phyloP scores from a whole-genome alignment of 805 yeast species.

The Barnettozyma sucrosica region DNA sequence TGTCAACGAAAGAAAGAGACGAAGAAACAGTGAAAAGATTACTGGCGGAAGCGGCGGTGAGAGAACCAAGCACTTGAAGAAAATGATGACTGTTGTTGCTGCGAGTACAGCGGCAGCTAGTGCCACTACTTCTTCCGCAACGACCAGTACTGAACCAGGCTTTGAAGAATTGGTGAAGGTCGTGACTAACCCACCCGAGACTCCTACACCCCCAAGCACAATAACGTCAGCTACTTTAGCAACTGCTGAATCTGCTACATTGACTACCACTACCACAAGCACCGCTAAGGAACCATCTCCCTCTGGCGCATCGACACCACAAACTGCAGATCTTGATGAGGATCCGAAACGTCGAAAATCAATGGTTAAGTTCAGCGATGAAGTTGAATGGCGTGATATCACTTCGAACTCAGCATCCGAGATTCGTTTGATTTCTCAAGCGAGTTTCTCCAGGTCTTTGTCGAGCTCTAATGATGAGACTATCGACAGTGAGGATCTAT shows the following conservation, averaged over 20 bases:
- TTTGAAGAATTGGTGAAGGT: slow-evolving; percentile 21
- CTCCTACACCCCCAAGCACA: background rate
- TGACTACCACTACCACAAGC: background rate
- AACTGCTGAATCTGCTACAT: background rate
- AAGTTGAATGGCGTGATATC: slow-evolving; percentile 3
- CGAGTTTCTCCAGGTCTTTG: background rate
- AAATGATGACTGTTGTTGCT: background rate
- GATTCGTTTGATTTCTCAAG: background rate
- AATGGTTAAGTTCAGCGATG: slow-evolving; percentile 4
- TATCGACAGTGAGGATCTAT: background rate
- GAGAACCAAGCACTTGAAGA: background rate
- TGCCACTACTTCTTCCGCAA: background rate
- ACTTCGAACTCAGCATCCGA: background rate
- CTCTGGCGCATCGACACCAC: background rate
- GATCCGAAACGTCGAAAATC: slow-evolving; percentile 3
- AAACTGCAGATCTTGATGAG: slow-evolving; percentile 6
- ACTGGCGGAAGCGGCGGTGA: background rate
- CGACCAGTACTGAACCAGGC: background rate
- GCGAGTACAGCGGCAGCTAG: background rate
- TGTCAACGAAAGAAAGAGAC: slow-evolving; percentile 14
- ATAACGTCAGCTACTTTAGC: background rate
- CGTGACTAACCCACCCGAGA: slow-evolving; percentile 19
- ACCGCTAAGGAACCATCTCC: background rate
- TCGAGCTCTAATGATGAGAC: background rate
- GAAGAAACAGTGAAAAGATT: slow-evolving; percentile 6